phyloP scores from a whole-genome alignment of 768 basidiomycete species.

The Phylloporus rhodoxanthus region DNA sequence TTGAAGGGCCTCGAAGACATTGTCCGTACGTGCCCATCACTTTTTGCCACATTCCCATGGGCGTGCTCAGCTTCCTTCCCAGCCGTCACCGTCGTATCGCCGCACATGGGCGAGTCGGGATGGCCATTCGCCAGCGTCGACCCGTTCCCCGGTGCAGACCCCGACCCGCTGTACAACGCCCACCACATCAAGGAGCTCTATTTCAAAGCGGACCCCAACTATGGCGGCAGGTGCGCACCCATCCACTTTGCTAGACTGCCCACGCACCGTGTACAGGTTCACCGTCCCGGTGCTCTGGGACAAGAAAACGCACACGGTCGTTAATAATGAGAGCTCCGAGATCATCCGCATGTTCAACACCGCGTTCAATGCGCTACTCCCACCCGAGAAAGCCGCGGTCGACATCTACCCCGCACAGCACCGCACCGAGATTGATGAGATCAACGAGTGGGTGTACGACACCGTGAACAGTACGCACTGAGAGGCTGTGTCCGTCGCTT shows the following conservation, averaged over 20 bases:
- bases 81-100: slow-evolving; percentile 82
- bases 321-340: slow-evolving; percentile 94
- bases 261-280: slow-evolving; percentile 41
- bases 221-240: slow-evolving; percentile 52
- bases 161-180: slow-evolving; percentile 65
- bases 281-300: slow-evolving; percentile 94
- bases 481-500: neutral
- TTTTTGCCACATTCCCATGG: neutral
- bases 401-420: slow-evolving; percentile 77
- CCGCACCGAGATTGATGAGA: slow-evolving; percentile 68
- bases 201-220: slow-evolving; percentile 64
- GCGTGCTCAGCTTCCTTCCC: neutral
- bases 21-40: slow-evolving; percentile 50
- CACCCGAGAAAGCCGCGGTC: slow-evolving; percentile 55
- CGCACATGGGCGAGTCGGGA: slow-evolving; percentile 75
- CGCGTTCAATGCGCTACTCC: slow-evolving; percentile 69
- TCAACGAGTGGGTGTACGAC: slow-evolving; percentile 85
- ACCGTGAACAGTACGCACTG: slow-evolving; percentile 66
- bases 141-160: slow-evolving; percentile 64
- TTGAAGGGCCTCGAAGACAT: slow-evolving; percentile 87
- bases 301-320: slow-evolving; percentile 78
- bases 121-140: slow-evolving; percentile 82
- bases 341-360: slow-evolving; percentile 92
- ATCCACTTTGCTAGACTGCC: neutral
- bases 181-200: slow-evolving; percentile 84